Percentiles rank a stretch among this genome's conserved stretches.
Conservation (phyloP, 306 rosid genomes). For the Spatholobus suberectus region DNA sequence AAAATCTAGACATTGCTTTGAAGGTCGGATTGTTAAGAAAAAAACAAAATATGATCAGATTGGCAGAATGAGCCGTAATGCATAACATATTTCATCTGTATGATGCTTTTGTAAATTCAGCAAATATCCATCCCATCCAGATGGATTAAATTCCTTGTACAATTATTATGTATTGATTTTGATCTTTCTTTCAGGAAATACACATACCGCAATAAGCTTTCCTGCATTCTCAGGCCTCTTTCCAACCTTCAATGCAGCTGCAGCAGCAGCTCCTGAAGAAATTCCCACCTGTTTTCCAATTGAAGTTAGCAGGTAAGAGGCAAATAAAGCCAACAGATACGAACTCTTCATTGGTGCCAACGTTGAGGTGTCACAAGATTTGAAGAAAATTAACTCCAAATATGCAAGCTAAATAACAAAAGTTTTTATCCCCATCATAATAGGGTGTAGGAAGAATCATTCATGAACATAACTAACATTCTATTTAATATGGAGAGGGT, state of each 20-base stretch:
- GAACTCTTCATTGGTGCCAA: slow-evolving; percentile 23
- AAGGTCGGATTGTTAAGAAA: slow-evolving; percentile 18
- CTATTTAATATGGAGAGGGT: neutral
- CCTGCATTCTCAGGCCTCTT: slow-evolving; percentile 95
- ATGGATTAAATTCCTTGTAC: slow-evolving; percentile 23
- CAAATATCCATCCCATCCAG: slow-evolving; percentile 15
- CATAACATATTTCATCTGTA: neutral
- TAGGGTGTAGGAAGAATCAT: neutral
- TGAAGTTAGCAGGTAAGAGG: slow-evolving; percentile 41
- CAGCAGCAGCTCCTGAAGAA: slow-evolving; percentile 98
- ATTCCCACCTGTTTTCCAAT: slow-evolving; percentile 82
- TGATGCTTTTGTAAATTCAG: slow-evolving; percentile 17
- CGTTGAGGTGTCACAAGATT: slow-evolving; percentile 21
- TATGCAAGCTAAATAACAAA: neutral
- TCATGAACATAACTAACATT: slow-evolving; percentile 1
- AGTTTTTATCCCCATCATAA: slow-evolving; percentile 20
- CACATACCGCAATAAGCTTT: slow-evolving; percentile 84
- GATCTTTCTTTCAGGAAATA: slow-evolving; percentile 6
- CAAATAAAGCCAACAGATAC: slow-evolving; percentile 6
- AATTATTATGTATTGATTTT: neutral
- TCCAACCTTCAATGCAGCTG: slow-evolving; percentile 92
- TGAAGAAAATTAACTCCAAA: slow-evolving; percentile 25
- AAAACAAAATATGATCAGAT: slow-evolving; percentile 32
- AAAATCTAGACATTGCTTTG: neutral
- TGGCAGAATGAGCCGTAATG: neutral